phyloP scores from a whole-genome alignment of 305 asterid genomes.

The Coffea humblotiana region DNA sequence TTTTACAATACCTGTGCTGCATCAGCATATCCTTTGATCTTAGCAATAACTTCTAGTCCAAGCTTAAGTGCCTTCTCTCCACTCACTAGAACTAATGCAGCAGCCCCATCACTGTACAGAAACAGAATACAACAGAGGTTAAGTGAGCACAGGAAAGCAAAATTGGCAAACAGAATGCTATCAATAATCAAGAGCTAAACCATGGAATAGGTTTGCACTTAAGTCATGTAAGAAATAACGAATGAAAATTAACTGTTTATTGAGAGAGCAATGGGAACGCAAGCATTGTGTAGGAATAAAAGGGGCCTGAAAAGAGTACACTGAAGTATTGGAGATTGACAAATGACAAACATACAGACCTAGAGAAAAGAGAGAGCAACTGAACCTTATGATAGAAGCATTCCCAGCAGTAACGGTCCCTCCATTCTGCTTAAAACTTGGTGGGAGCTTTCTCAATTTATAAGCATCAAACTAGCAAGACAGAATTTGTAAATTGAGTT shows the following conservation, averaged over 20 bases:
- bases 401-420: constrained; percentile 99
- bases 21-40: constrained; percentile 88
- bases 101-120: constrained; percentile 87
- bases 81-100: constrained; percentile 94
- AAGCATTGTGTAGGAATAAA: not conserved
- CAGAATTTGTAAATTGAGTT: constrained; percentile 4
- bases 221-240: not conserved
- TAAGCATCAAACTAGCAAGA: constrained; percentile 76
- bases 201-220: not conserved
- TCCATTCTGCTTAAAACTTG: constrained; percentile 80
- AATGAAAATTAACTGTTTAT: not conserved
- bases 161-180: not conserved
- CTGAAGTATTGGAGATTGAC: not conserved
- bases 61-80: constrained; percentile 74
- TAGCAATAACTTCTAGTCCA: constrained; percentile 78
- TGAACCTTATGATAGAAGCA: constrained; percentile 89
- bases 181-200: not conserved
- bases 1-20: constrained; percentile 71
- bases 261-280: not conserved
- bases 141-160: not conserved
- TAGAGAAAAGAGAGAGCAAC: constrained; percentile 20
- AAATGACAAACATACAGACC: not conserved
- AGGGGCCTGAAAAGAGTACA: not conserved
- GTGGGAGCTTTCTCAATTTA: constrained; percentile 72
- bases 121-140: not conserved